A percentile compares a stretch with the other conserved stretches of the same genome.
Evolutionary conservation across 2,329 filamentous ascomycete genomes (phyloP).

Genomic region (Fusarium albidum): DNA sequence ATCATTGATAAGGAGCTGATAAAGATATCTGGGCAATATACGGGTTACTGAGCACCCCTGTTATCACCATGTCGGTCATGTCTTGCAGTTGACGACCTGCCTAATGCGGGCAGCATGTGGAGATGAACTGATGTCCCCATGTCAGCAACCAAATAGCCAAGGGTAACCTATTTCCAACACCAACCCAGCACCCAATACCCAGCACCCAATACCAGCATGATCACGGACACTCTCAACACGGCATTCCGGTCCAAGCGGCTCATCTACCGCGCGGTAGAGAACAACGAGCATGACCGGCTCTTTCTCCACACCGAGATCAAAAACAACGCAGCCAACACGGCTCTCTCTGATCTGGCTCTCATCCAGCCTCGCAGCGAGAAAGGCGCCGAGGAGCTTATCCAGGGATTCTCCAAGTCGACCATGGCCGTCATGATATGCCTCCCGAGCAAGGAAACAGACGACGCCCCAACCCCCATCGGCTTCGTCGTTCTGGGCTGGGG

Average conservation of each 20-base stretch:
- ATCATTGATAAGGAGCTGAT: no score
- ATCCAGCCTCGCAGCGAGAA: conserved; percentile 10
- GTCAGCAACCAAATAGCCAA: no score
- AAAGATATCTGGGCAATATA: no score
- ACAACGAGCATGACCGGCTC: conserved; percentile 15
- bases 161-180: no score
- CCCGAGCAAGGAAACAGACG: not conserved
- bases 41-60: no score
- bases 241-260: conserved; percentile 29
- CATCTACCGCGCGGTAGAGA: conserved; percentile 18
- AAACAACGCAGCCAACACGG: conserved; percentile 15
- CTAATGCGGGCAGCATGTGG: no score
- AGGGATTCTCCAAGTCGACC: not conserved
- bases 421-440: conserved; percentile 18
- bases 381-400: not conserved
- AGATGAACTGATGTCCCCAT: no score
- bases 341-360: conserved; percentile 3
- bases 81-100: no score
- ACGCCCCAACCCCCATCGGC: conserved; percentile 9
- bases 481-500: conserved; percentile 16
- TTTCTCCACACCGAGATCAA: conserved; percentile 20
- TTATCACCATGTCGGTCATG: no score
- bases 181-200: no score
- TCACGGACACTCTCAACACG: not conserved
- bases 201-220: no score